These are phyloP conservation scores for Chaetomiaceae sp. DNA, from an alignment of 2,329 filamentous ascomycete genomes.

Conservation along the genomic window DNA sequence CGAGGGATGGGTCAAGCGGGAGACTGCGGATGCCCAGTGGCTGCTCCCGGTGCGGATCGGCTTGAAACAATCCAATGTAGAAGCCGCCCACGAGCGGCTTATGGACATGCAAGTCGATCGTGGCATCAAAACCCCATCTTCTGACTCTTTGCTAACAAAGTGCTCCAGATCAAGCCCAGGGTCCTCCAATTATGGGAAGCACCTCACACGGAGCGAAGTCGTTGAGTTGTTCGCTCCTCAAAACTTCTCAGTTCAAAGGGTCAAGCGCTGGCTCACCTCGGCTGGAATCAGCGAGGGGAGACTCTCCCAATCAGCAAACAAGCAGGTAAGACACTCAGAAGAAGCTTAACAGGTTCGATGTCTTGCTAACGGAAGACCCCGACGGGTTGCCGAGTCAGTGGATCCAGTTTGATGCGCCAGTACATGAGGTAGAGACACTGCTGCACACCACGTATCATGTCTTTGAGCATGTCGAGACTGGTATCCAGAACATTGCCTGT, in stretches of 20 bases:
- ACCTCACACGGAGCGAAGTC: slow-evolving; percentile 33
- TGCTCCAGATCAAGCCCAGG: slow-evolving; percentile 30
- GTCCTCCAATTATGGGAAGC: slow-evolving; percentile 34
- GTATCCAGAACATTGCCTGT: slow-evolving; percentile 24
- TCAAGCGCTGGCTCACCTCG: slow-evolving; percentile 33
- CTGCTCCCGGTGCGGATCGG: slow-evolving; percentile 31
- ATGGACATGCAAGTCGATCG: slow-evolving; percentile 28
- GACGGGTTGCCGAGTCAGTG: slow-evolving; percentile 25
- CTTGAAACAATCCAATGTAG: slow-evolving; percentile 29
- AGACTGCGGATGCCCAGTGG: slow-evolving; percentile 4
- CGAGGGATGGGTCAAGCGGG: slow-evolving; percentile 18
- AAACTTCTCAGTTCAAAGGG: slow-evolving; percentile 28
- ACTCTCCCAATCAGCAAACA: slow-evolving; percentile 23
- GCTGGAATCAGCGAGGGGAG: slow-evolving; percentile 18
- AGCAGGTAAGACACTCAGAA: slow-evolving; percentile 14
- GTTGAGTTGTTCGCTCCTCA: slow-evolving; percentile 35
- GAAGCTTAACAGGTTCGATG: background rate
- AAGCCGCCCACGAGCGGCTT: slow-evolving; percentile 27
- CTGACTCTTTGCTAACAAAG: background rate
- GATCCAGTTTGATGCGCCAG: slow-evolving; percentile 38
- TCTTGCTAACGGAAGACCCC: background rate
- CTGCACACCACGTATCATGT: slow-evolving; percentile 36
- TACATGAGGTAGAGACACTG: slow-evolving; percentile 34
- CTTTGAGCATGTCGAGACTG: slow-evolving; percentile 34
- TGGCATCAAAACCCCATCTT: no score